These are phyloP conservation scores for Oxyria digyna DNA, from an alignment of 148 eudicot genomes.

Conservation along the genomic window DNA sequence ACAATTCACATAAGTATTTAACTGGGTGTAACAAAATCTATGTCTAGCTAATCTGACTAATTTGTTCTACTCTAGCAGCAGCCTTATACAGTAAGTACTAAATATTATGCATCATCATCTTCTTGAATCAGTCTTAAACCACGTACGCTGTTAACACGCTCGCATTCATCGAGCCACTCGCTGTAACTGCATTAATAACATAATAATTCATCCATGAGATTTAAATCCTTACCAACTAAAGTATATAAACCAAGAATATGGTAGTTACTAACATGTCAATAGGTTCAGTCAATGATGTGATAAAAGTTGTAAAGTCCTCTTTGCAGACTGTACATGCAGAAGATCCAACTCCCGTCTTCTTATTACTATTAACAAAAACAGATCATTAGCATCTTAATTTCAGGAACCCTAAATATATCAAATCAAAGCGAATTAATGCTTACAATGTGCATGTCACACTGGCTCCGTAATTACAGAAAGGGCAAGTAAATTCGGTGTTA, in stretches of 20 bases:
- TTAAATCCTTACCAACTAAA: background rate
- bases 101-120: conserved; percentile 23
- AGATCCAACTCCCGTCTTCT: conserved; percentile 54
- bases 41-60: too few relatives aligned
- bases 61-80: too few relatives aligned
- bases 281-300: conserved; percentile 74
- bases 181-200: conserved; percentile 55
- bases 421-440: too few relatives aligned
- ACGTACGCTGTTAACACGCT: conserved; percentile 70
- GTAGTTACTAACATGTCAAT: conserved; percentile 68
- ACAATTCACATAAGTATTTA: too few relatives aligned
- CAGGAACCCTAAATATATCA: too few relatives aligned
- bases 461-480: conserved; percentile 46
- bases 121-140: too few relatives aligned
- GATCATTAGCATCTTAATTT: too few relatives aligned
- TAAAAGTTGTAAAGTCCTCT: conserved; percentile 42
- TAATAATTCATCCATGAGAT: background rate
- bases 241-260: background rate
- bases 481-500: conserved; percentile 45
- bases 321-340: conserved; percentile 45
- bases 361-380: conserved; percentile 3
- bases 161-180: conserved; percentile 98
- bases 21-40: too few relatives aligned
- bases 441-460: conserved; percentile 35
- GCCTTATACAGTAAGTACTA: too few relatives aligned